Evolutionary conservation across 129 eudicot species (phyloP), one percentile per base, ranked within the genome.

Genomic region (Apium graveolens): DNA sequence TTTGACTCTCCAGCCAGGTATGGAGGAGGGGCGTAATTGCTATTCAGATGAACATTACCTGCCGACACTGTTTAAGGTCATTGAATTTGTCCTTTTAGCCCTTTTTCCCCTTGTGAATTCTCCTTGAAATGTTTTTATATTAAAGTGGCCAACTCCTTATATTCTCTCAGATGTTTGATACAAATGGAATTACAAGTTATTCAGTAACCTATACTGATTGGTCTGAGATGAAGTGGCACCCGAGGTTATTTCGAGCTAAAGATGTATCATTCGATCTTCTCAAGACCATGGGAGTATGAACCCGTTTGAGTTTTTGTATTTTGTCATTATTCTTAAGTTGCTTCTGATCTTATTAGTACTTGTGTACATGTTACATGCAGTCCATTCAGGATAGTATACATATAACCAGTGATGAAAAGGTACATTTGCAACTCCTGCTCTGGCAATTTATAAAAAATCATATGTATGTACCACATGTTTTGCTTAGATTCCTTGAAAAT

Each of bases 181-280:
- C 96, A 41, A 68, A 42, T 42, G 96, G 97, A 63, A 92, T 92
- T 68, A 82, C 97, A 29, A 90, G 90, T 74, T 90, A 94, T 89
- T 92, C 97, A 26, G 96, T 92, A 84, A 92, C 97, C 63, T 85
- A 80, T 75, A 92, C 88, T 38, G 97, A 92, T 82, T 92, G 97
- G 97, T 92, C 97, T 34, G 97, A 92, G 80, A 82, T 92, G 85
- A 92, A 92, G 83, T 92, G 97, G 97, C 97, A 92, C 84, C 97
- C 97, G 18, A 92, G 78, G 78, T 88, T 92, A 75, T 92, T 84
- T 80, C 80, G 76, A 78, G 79, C 91, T 77, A 86, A 79, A 41
- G 97, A 92, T 84, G 77, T 88, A 55, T 80, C 96, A 57, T 73
- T 78, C 68, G 84, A 80, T 81, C 93, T 90, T 80, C 80, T 92